Conservation (phyloP, 208 protist species). For the Wallacemonas sp. region DNA sequence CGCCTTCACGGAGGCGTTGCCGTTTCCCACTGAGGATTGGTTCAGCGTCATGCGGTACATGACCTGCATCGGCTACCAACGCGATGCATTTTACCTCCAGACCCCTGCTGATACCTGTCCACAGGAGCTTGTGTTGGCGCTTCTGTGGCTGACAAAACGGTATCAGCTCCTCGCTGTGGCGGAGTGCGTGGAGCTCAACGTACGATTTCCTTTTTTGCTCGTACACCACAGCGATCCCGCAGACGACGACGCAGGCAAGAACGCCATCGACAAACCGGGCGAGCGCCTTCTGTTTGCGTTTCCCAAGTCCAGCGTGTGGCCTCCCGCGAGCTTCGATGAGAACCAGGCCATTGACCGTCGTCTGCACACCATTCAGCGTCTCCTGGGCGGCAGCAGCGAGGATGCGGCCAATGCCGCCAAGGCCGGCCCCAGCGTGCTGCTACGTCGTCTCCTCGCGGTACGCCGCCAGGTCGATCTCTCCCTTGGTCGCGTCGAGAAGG, state of each 20-base stretch:
- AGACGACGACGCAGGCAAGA: neutral
- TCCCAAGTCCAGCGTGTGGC: constrained; percentile 50
- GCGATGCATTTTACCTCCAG: constrained; percentile 67
- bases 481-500: constrained; percentile 54
- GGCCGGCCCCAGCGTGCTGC: neutral
- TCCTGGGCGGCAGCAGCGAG: constrained; percentile 21
- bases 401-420: neutral
- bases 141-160: constrained; percentile 79
- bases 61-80: constrained; percentile 58
- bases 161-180: constrained; percentile 63
- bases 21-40: constrained; percentile 46
- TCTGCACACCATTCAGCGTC: constrained; percentile 42
- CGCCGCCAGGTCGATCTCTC: constrained; percentile 57
- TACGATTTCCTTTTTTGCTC: constrained; percentile 57
- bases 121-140: constrained; percentile 64
- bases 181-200: constrained; percentile 68
- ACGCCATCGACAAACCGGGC: neutral
- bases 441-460: constrained; percentile 54
- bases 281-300: constrained; percentile 44
- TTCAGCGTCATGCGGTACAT: constrained; percentile 54
- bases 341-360: constrained; percentile 39
- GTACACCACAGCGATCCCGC: neutral
- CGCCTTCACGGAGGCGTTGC: neutral
- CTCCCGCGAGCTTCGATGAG: constrained; percentile 67
- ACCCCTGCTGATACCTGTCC: constrained; percentile 44